Base-by-base conservation (phyloP, 257 asterid species). In the Craterostigma plantagineum region DNA sequence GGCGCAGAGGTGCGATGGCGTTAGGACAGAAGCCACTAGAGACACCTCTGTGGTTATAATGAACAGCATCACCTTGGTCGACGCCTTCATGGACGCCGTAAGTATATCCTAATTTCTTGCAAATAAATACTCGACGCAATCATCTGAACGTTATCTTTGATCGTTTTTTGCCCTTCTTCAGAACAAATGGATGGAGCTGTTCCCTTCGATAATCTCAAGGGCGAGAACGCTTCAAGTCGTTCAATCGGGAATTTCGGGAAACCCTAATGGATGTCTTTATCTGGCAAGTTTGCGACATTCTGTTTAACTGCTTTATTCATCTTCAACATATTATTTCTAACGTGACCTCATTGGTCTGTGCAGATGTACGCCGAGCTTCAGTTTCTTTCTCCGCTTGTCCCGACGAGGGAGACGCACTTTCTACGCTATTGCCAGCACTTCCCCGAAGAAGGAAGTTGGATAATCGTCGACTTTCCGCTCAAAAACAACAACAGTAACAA, bases 311-410 rank as follows among this genome's bases (percentile, higher is more conserved):
- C n/a, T 18, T 10, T 16, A 3, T 16, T 16, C 30, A 15, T 16
- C 9, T 15, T 43, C 33, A 15, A 14, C 4, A 15, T 27, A 1
- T 43, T 43, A 0, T 16, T 43, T 16, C 4, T 3, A 12, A 3
- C 10, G 3, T 41, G 17, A 11, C 10, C 13, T 41, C 2, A 8
- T 11, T 27, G 9, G 9, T 9, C 4, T 16, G 4, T 5, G 34
- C 70, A 86, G 98, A 79, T 87, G 92, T 74, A 79, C 50, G 95
- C 92, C 4, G 98, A 87, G 60, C 33, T 79, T 13, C 95, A 87
- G 61, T 78, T 67, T 13, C 76, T 73, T 9, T 73, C 98, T 0
- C 98, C 98, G 2, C 50, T 87, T 6, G 85, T 76, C 49, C 73
- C 93, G 3, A 76, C 98, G 9, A 52, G 95, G 52, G 95, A 82